Evolutionary conservation across 306 rosid species (phyloP), one percentile per base, ranked within the genome.

Genomic region (Vigna hirtella): DNA sequence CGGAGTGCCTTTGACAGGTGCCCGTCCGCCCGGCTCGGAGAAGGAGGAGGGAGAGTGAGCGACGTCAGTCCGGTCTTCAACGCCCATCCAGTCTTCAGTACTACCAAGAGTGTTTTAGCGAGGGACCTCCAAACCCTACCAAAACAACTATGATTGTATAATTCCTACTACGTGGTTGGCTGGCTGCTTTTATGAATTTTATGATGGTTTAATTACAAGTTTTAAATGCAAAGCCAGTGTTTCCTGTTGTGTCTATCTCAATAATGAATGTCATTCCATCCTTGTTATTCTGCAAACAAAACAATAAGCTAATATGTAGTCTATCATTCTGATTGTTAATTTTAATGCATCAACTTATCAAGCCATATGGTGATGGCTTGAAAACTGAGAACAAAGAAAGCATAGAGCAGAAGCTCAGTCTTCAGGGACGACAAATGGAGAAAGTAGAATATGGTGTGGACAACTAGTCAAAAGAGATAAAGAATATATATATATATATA

Each of bases 391-490:
- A 77, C 75, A 68, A 83, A 59, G 91, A 83, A 75, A 14, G 51
- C 72, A 50, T 24, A 4, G 88, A 85, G 43, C 85, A 66, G 83
- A 81, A 82, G 57, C 66, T 66, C 51, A 58, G 64, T 70, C 83
- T 81, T 70, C 83, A 72, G 22, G 84, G 83, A 78, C 85, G 82
- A 38, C 83, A 73, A 51, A 61, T 59, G 1, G 93, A 83, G 78
- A 81, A 85, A 79, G 78, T 49, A 40, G 89, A 84, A 36, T 66
- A 58, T 65, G 78, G 80, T 66, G 53, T 73, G 65, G 79, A 88
- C 82, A 76, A 68, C 40, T 93, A 92, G 20, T 72, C 86, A n/a
- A 92, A 90, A 84, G 92, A 81, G 67, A 90, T 92, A 84, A 92
- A 92, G 87, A 92, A 83, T 82, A 92, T 92, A 77, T 90, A 92